Evolutionary conservation across 2,329 filamentous ascomycete species (phyloP).

Genomic region (Ceratocystis cubensis): DNA sequence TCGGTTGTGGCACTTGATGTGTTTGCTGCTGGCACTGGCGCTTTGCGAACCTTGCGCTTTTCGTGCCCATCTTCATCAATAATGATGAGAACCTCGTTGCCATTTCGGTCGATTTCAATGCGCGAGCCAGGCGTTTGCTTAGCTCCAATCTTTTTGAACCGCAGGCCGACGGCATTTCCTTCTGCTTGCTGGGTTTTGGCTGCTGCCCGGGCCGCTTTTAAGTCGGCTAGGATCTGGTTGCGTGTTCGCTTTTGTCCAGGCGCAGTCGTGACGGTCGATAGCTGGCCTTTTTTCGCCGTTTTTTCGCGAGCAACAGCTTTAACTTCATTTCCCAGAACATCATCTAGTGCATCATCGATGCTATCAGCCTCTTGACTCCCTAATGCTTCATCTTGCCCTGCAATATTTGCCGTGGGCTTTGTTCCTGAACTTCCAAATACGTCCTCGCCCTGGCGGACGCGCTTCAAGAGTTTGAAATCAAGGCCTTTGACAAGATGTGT

Average conservation of each 20-base stretch:
- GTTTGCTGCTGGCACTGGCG: not conserved
- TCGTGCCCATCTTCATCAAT: conserved; percentile 54
- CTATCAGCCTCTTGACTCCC: conserved; percentile 21
- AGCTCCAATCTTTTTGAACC: conserved; percentile 53
- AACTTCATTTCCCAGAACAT: conserved; percentile 43
- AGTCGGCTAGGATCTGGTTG: conserved; percentile 54
- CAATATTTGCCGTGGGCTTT: conserved; percentile 38
- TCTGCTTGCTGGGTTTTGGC: conserved; percentile 36
- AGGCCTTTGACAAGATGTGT: conserved; percentile 88
- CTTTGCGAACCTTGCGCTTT: conserved; percentile 46
- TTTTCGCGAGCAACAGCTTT: conserved; percentile 41
- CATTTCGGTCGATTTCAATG: conserved; percentile 49
- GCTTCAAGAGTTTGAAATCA: conserved; percentile 67
- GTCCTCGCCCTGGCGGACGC: conserved; percentile 57
- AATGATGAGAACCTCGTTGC: conserved; percentile 52
- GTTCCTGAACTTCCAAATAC: conserved; percentile 33
- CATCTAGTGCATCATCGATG: conserved; percentile 55
- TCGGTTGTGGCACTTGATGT: not conserved
- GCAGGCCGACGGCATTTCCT: conserved; percentile 41
- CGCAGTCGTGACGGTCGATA: conserved; percentile 40
- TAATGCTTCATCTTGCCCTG: conserved; percentile 28
- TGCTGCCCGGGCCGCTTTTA: conserved; percentile 50
- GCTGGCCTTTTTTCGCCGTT: conserved; percentile 43
- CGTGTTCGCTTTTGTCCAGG: conserved; percentile 50
- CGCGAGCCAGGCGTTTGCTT: conserved; percentile 42